These are phyloP conservation scores for Luffa acutangula DNA, from an alignment of 306 rosid genomes.

Conservation along the genomic window DNA sequence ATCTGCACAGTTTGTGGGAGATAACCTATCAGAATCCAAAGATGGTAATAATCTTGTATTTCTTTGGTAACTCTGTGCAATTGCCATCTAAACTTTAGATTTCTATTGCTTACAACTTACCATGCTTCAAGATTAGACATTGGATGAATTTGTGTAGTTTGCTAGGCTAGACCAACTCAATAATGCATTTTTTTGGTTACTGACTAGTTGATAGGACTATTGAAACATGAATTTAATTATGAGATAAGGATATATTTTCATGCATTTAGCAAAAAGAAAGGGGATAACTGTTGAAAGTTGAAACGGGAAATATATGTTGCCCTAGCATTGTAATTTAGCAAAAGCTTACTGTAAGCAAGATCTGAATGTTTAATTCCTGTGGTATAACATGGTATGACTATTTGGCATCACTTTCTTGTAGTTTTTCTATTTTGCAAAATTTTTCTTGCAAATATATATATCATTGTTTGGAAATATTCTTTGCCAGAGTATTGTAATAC, in stretches of 20 bases:
- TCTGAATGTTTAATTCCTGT: neutral
- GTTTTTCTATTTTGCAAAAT: neutral
- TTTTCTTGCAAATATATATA: neutral
- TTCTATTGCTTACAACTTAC: neutral
- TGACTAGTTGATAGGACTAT: neutral
- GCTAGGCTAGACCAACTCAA: neutral
- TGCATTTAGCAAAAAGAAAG: neutral
- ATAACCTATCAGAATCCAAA: slow-evolving; percentile 88
- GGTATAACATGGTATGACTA: neutral
- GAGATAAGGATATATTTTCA: neutral
- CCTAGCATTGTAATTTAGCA: neutral
- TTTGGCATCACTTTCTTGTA: neutral
- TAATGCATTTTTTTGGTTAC: neutral
- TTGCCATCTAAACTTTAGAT: neutral
- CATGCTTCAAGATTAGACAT: neutral
- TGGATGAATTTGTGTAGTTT: neutral
- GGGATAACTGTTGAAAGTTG: neutral
- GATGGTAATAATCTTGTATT: slow-evolving; percentile 46
- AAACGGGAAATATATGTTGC: neutral
- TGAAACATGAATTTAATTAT: neutral
- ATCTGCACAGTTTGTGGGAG: slow-evolving; percentile 70
- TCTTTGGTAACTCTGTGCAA: neutral
- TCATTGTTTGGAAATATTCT: neutral
- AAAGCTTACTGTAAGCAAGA: neutral
- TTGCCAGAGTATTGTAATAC: neutral